Evolutionary conservation across 208 protist genomes (phyloP), one percentile per base, ranked within the genome.

Genomic region (Borovskyia barvae): DNA sequence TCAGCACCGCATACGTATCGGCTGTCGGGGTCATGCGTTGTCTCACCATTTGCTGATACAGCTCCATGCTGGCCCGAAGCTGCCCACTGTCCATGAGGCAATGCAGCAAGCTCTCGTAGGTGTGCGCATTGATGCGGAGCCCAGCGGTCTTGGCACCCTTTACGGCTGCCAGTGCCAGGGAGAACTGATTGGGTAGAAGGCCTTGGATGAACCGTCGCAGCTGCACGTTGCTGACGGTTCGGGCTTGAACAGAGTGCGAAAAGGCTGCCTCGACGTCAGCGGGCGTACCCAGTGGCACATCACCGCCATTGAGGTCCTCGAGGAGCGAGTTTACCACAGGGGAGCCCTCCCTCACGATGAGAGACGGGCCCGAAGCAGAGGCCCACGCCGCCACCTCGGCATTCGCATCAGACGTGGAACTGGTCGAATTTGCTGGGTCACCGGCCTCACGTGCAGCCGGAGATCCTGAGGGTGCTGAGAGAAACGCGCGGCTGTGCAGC

Each of bases 141-240:
- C 90, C 90, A 20, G 42, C 85, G 1, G 28, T 19, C 50, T 66
- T 63, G 15, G 83, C 76, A 5, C 90, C 90, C 24, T 73, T 80
- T 9, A 95, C 66, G 0, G 86, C 90, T 1, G 83, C 83, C 29
- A 87, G 33, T 1, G 70, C 84, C 25, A 92, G 45, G 1, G 55
- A 36, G 56, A 82, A 67, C 37, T 92, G 79, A 19, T 80, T 80
- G 20, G 71, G 42, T 11, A 53, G 51, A 33, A 89, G 62, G 14
- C 75, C 71, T 40, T 81, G 53, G 25, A 95, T 60, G 62, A 80
- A 95, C 20, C 71, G 70, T 3, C 90, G 80, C 28, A 95, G 54
- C 55, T 89, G 75, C 11, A 62, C 59, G 50, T 95, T 95, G 54
- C 86, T 80, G n/a, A 85, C 80, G 11, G 86, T 93, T 19, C 86